phyloP scores from a whole-genome alignment of 345 rosid genomes.

The Punica granatum region DNA sequence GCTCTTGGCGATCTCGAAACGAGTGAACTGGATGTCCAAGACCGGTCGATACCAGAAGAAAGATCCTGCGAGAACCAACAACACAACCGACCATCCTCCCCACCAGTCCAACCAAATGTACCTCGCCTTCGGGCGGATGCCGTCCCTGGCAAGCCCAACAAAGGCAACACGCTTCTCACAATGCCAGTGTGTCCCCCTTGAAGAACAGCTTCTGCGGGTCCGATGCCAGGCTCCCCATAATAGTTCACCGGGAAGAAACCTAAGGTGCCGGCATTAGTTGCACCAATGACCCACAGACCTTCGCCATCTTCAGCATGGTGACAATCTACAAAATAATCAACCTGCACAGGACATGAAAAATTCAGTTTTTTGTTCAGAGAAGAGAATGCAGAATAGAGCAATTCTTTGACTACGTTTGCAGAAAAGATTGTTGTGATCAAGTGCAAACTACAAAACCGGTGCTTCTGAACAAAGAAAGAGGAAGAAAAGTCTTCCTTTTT shows the following conservation, averaged over 20 bases:
- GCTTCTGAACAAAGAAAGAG: too few species aligned
- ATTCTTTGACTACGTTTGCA: not conserved
- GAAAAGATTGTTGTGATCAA: not conserved
- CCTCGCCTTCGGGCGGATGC: slow-evolving; percentile 29
- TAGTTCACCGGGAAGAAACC: slow-evolving; percentile 78
- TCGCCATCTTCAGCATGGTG: slow-evolving; percentile 54
- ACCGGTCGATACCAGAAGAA: slow-evolving; percentile 29
- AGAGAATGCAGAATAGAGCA: not conserved
- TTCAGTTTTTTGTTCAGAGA: not conserved
- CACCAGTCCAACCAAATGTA: slow-evolving; percentile 88
- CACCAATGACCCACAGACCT: slow-evolving; percentile 82
- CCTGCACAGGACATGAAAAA: slow-evolving; percentile 31
- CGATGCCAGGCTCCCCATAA: slow-evolving; percentile 32
- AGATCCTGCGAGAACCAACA: slow-evolving; percentile 67
- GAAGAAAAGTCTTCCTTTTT: too few species aligned
- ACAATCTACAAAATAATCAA: slow-evolving; percentile 91
- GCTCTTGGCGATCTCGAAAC: slow-evolving; percentile 31
- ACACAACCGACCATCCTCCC: slow-evolving; percentile 89
- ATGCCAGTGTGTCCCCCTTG: slow-evolving; percentile 74
- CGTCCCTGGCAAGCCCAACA: slow-evolving; percentile 33
- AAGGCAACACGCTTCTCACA: slow-evolving; percentile 63
- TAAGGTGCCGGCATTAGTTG: slow-evolving; percentile 59
- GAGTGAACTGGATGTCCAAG: slow-evolving; percentile 70
- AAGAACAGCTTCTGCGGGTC: slow-evolving; percentile 65
- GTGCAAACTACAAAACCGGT: not conserved